Conservation (phyloP, 1,284 basidiomycete genomes). For the Amylostereum areolatum region DNA sequence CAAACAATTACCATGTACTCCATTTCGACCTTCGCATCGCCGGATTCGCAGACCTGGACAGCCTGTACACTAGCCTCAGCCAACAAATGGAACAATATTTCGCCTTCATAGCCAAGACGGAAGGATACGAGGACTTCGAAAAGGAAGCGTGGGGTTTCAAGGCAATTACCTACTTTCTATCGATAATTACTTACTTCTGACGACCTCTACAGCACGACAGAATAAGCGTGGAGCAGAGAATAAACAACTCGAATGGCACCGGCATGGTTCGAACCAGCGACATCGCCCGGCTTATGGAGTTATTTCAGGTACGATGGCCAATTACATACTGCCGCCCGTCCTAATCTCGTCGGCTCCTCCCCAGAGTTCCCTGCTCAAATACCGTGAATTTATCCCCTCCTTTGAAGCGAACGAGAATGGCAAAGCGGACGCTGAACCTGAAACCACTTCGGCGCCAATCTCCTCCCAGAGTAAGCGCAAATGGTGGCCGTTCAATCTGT, state of each 20-base stretch:
- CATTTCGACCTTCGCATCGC: conserved; percentile 81
- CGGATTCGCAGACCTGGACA: conserved; percentile 73
- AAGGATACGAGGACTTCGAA: conserved; percentile 69
- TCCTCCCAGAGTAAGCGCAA: conserved; percentile 1
- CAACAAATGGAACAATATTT: conserved; percentile 80
- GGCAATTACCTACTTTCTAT: conserved; percentile 33
- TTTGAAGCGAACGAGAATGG: background rate
- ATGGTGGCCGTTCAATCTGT: background rate
- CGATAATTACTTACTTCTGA: no score
- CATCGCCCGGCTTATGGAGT: conserved; percentile 75
- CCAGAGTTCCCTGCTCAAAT: conserved; percentile 54
- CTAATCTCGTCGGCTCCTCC: conserved; percentile 6
- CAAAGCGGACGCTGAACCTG: background rate
- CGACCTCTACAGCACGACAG: conserved; percentile 74
- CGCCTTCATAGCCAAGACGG: conserved; percentile 49
- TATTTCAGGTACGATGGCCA: conserved; percentile 56
- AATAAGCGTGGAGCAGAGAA: conserved; percentile 58
- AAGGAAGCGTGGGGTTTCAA: conserved; percentile 75
- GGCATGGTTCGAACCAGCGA: conserved; percentile 65
- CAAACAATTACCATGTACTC: conserved; percentile 65
- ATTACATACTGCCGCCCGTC: conserved; percentile 1
- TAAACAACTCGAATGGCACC: conserved; percentile 31
- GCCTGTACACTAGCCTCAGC: conserved; percentile 69
- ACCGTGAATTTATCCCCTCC: conserved; percentile 11
- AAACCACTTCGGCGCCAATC: background rate